Evolutionary conservation across 2,329 filamentous ascomycete species (phyloP), one percentile per base, ranked within the genome.

Genomic region (Hypocreales sp.): DNA sequence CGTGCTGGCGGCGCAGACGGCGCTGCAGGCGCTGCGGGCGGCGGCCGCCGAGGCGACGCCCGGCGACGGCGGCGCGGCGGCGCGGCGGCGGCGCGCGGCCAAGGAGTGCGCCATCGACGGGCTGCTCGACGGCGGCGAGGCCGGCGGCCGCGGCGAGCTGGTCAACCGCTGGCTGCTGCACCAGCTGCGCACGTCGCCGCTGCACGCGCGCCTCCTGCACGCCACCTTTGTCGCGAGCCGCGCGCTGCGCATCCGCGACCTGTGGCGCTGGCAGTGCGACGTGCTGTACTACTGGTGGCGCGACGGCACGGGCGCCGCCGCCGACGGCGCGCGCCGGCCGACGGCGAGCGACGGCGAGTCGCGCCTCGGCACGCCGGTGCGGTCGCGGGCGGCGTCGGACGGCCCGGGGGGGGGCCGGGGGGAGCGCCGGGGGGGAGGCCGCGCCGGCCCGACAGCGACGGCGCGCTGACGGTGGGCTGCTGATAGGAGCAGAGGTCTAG

Each of bases 161-260:
- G 55, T 70, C 37, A 51, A 51, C 35, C 51, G 60, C 22, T 70
- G 66, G 65, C 44, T 70, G 3, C 49, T 69, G 9, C 60, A 68
- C 25, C 56, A 58, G 22, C 48, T 70, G 22, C 55, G 61, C 20
- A 46, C 50, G 10, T 63, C 58, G 3, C 48, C 60, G 0, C 39
- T 66, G 30, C 56, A 63, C 32, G 60, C 48, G 2, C 45, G 56
- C 30, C 39, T 60, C 3, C 47, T 68, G 7, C 55, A 58, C 32
- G 40, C 39, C 7, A 45, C 39, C 3, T 52, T 53, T 30, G 33
- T 38, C 24, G 39, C 35, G 19, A 44, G 34, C 24, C 34, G 36
- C 6, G 39, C 37, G 8, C 37, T 55, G 8, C 40, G 41, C 18
- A 53, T 56, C n/a, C 39, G 41, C 5, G 48, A 56, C 22, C 28